Conservation (phyloP, 192 early-diverging fungal species). For the Lobosporangium transversale region DNA sequence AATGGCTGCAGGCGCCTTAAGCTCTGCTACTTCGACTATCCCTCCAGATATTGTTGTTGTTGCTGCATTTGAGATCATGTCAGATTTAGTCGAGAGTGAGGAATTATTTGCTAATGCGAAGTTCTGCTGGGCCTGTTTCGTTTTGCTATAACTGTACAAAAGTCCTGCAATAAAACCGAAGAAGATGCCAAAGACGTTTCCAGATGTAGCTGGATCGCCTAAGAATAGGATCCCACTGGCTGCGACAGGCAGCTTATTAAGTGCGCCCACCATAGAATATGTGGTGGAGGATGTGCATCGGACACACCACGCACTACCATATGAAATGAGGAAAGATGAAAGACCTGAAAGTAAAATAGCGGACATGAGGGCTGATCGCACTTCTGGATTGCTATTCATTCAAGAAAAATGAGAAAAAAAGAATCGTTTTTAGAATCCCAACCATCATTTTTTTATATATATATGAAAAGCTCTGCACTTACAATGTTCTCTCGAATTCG, state of each 20-base stretch:
- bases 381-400: constrained; percentile 54
- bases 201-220: constrained; percentile 84
- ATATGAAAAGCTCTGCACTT: constrained; percentile 46
- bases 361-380: constrained; percentile 63
- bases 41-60: constrained; percentile 7
- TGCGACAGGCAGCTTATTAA: constrained; percentile 98
- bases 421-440: no score
- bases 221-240: constrained; percentile 96
- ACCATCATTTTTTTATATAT: no score
- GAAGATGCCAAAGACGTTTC: constrained; percentile 85
- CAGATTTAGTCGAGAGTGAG: constrained; percentile 13
- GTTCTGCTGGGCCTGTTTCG: constrained; percentile 57
- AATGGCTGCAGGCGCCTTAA: constrained; percentile 36
- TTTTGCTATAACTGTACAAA: constrained; percentile 80
- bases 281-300: constrained; percentile 82
- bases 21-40: constrained; percentile 38
- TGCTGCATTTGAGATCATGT: neutral
- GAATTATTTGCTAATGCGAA: constrained; percentile 28
- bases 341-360: constrained; percentile 84
- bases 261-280: constrained; percentile 97
- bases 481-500: constrained; percentile 69
- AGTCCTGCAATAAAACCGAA: constrained; percentile 85
- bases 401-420: constrained; percentile 5
- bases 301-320: constrained; percentile 84
- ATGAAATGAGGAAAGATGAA: constrained; percentile 92